Evolutionary conservation across 768 basidiomycete genomes (phyloP), one percentile per base, ranked within the genome.

Genomic region (Suillus tomentosus): DNA sequence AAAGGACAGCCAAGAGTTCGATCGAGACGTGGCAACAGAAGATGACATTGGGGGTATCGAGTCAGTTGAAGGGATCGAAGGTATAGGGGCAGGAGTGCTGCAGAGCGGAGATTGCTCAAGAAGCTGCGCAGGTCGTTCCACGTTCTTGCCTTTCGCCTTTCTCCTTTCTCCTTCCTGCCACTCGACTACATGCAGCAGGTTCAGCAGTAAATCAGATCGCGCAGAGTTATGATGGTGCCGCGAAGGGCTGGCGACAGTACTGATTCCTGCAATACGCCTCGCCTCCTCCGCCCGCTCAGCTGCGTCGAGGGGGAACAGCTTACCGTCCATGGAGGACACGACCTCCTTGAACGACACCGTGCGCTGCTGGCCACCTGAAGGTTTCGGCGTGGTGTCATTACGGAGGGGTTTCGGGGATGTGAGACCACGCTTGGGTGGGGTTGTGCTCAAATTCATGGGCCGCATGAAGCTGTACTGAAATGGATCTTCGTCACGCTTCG

Each of bases 331-430:
- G 70, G 82, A 81, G 53, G 71, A 71, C 51, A 86, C 73, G 58
- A 89, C 87, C 42, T 86, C 84, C 57, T 79, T 78, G 72, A 89
- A 88, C 1, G 84, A 73, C 13, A 89, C 81, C 8, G 79, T 68
- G 24, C 78, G 77, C 24, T 78, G 72, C 11, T 42, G 66, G 43
- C 59, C 65, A 4, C 62, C 67, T 27, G 73, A 27, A 0, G 72
- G 65, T 31, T 53, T 57, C 3, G 51, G 9, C 24, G 54, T 31
- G 19, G 36, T 8, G 51, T 65, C 67, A 60, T 68, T 70, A 48
- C 48, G 31, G 22, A 42, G 43, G 8, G 39, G 24, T 34, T 63
- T 60, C 27, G 47, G 17, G 3, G 65, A 9, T 36, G 64, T 58
- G 65, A 74, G 40, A 4, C 65, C 61, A 67, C 70, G 67, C 66